Percentiles rank a stretch among this genome's conserved stretches.
phyloP scores from a whole-genome alignment of 164 flowering plant species.

The Vitis rotundifolia region DNA sequence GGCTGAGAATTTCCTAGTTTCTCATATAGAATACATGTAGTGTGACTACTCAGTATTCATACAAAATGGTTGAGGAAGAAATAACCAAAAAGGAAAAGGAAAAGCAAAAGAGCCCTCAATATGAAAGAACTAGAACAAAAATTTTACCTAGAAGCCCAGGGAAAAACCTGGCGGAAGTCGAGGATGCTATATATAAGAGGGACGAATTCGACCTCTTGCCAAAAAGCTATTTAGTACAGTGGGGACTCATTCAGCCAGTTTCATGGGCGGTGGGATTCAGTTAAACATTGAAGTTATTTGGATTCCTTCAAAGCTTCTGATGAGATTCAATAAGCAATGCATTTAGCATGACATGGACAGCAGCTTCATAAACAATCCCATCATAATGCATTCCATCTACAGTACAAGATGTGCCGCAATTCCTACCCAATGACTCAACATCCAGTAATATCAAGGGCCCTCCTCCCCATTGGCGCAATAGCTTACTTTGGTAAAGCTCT shows the following conservation, averaged over 20 bases:
- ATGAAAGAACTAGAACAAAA: slow-evolving; percentile 7
- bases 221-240: not conserved
- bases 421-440: slow-evolving; percentile 54
- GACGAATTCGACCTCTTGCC: slow-evolving; percentile 7
- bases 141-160: not conserved
- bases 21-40: slow-evolving; percentile 12
- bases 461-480: slow-evolving; percentile 66
- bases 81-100: not conserved
- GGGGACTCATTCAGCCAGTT: too few species aligned
- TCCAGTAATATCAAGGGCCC: slow-evolving; percentile 78
- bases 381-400: slow-evolving; percentile 93
- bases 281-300: too few species aligned
- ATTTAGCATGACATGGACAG: slow-evolving; percentile 78
- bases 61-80: not conserved
- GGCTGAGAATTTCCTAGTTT: slow-evolving; percentile 8
- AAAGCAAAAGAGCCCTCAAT: slow-evolving; percentile 10
- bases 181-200: not conserved
- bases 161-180: slow-evolving; percentile 13
- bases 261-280: too few species aligned
- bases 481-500: slow-evolving; percentile 51
- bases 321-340: slow-evolving; percentile 87
- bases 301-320: slow-evolving; percentile 49
- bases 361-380: slow-evolving; percentile 74
- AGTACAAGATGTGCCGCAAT: slow-evolving; percentile 81
- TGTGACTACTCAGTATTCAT: slow-evolving; percentile 8